These are phyloP conservation scores for Suillus americanus DNA, from an alignment of 768 basidiomycete genomes.

Conservation along the genomic window DNA sequence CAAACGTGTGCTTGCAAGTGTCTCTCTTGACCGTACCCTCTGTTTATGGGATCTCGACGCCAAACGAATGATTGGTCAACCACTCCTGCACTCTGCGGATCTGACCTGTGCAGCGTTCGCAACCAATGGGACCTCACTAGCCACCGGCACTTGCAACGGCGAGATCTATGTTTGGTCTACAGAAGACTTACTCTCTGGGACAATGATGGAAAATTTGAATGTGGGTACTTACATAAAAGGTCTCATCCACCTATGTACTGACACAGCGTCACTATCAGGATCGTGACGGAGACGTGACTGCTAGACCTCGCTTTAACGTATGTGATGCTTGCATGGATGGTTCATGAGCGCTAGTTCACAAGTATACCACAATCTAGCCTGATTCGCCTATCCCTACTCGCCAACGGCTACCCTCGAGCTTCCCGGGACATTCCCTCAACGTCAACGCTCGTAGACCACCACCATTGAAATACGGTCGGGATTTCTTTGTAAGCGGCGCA, in stretches of 20 bases:
- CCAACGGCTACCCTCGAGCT: background rate
- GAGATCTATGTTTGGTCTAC: background rate
- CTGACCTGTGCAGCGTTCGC: background rate
- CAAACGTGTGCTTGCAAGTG: constrained; percentile 14
- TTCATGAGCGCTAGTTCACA: background rate
- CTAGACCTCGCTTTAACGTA: background rate
- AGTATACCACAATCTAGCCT: background rate
- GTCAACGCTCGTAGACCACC: background rate
- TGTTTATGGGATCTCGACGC: constrained; percentile 10
- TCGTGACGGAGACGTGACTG: background rate
- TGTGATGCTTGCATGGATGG: background rate
- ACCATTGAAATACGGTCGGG: background rate
- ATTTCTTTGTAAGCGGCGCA: background rate
- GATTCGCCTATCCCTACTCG: background rate
- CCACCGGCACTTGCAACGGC: background rate
- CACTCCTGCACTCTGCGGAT: constrained; percentile 2
- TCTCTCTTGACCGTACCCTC: constrained; percentile 12
- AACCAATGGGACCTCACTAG: background rate
- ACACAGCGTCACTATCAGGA: background rate
- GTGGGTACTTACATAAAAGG: background rate
- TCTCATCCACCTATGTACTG: background rate
- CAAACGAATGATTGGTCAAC: constrained; percentile 7
- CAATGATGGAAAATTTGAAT: background rate
- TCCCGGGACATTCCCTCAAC: background rate
- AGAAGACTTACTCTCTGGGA: background rate